Conservation (phyloP, 805 yeast genomes). For the Kazachstania viticola region DNA sequence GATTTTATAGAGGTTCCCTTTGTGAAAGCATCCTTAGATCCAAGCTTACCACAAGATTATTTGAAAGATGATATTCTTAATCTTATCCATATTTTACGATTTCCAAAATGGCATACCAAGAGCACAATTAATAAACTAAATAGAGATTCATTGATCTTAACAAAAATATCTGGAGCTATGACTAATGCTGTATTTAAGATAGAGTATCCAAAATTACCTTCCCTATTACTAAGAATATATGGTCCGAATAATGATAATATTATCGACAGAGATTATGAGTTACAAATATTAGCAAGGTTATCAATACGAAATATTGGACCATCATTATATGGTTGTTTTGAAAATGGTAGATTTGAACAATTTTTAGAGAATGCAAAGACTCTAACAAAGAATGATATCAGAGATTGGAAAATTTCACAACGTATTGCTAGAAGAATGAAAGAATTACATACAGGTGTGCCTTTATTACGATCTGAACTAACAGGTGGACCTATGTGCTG, state of each 20-base stretch:
- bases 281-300: conserved; percentile 59
- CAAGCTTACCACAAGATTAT: conserved; percentile 70
- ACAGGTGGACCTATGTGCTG: conserved; percentile 56
- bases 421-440: conserved; percentile 95
- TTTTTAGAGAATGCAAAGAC: conserved; percentile 76
- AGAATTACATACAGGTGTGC: conserved; percentile 76
- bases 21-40: conserved; percentile 54
- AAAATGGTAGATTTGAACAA: conserved; percentile 91
- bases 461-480: conserved; percentile 46
- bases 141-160: conserved; percentile 38
- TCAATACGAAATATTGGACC: conserved; percentile 81
- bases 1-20: conserved; percentile 32
- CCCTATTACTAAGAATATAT: conserved; percentile 67
- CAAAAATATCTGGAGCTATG: conserved; percentile 81
- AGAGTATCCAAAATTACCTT: conserved; percentile 48
- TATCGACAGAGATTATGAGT: conserved; percentile 77
- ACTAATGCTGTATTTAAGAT: conserved; percentile 83
- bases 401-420: conserved; percentile 63
- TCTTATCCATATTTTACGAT: conserved; percentile 47
- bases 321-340: conserved; percentile 72
- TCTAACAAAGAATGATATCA: conserved; percentile 57
- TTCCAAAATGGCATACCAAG: conserved; percentile 66
- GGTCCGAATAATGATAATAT: conserved; percentile 80
- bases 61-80: conserved; percentile 71
- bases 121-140: conserved; percentile 18